Evolutionary conservation across 140 eudicot species (phyloP).

Genomic region (Oenanthe javanica): DNA sequence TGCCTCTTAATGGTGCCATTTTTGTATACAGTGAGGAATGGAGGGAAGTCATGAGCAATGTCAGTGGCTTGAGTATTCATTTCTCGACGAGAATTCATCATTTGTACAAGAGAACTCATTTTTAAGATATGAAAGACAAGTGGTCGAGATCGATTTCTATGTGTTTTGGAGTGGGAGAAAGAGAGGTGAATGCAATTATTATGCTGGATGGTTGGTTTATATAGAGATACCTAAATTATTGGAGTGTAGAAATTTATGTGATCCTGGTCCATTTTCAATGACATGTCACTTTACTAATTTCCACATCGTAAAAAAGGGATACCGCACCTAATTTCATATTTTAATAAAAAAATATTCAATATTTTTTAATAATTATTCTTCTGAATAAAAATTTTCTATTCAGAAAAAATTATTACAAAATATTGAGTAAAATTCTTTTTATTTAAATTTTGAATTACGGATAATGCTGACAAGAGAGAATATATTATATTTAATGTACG

Average conservation of each 20-base stretch:
- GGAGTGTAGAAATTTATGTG: neutral
- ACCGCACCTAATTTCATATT: no score
- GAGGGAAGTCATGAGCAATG: constrained; percentile 27
- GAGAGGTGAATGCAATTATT: neutral
- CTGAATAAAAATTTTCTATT: no score
- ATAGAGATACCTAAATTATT: neutral
- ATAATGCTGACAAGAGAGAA: no score
- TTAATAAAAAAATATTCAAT: no score
- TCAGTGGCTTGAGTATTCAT: constrained; percentile 11
- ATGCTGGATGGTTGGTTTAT: neutral
- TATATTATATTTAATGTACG: no score
- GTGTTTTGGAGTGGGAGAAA: neutral
- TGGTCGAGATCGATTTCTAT: neutral
- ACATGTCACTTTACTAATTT: no score
- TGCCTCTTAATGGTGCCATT: constrained; percentile 25
- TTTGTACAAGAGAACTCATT: neutral
- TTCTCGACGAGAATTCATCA: neutral
- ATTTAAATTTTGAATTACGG: no score
- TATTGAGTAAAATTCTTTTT: no score
- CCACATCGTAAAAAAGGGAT: no score
- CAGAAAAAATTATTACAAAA: no score
- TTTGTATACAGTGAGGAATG: constrained; percentile 31
- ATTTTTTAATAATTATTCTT: no score
- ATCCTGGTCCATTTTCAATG: no score
- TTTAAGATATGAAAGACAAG: neutral